Evolutionary conservation across 73 alveolate genomes (phyloP).

Genomic region (Symbiodinium pilosum): DNA sequence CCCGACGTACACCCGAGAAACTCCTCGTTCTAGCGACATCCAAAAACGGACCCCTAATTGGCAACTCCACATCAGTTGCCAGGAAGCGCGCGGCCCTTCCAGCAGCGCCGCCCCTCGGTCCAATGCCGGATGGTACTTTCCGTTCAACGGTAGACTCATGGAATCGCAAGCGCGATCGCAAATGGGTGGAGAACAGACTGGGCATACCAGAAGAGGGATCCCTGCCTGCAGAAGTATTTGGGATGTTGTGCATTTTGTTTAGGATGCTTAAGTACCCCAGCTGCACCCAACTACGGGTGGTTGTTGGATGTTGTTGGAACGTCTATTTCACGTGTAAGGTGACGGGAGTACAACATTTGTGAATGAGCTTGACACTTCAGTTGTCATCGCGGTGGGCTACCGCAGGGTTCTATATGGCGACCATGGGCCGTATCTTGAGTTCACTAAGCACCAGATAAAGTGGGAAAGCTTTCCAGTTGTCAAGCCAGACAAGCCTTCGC

Average conservation of each 20-base stretch:
- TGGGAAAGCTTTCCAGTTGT: conserved; percentile 68
- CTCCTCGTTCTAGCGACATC: no score
- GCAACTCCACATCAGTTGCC: not conserved
- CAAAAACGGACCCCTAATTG: no score
- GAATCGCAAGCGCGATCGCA: conserved; percentile 81
- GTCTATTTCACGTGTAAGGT: no score
- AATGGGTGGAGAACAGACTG: conserved; percentile 19
- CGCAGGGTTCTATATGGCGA: conserved; percentile 80
- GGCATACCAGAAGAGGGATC: conserved; percentile 51
- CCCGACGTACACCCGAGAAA: no score
- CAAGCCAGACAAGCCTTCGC: conserved; percentile 62
- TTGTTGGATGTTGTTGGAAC: not conserved
- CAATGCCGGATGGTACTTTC: conserved; percentile 35
- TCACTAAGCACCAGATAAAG: conserved; percentile 31
- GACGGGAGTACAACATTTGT: no score
- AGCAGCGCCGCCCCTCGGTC: conserved; percentile 40
- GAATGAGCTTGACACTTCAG: conserved; percentile 20
- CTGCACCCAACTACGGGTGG: no score
- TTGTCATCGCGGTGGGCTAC: conserved; percentile 51
- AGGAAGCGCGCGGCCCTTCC: conserved; percentile 34
- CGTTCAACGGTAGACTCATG: conserved; percentile 73
- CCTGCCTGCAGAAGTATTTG: not conserved
- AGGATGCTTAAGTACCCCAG: no score
- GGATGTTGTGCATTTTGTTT: not conserved
- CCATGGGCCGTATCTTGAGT: conserved; percentile 86